phyloP scores from a whole-genome alignment of 805 yeast species.

The Metschnikowia gelsemii region DNA sequence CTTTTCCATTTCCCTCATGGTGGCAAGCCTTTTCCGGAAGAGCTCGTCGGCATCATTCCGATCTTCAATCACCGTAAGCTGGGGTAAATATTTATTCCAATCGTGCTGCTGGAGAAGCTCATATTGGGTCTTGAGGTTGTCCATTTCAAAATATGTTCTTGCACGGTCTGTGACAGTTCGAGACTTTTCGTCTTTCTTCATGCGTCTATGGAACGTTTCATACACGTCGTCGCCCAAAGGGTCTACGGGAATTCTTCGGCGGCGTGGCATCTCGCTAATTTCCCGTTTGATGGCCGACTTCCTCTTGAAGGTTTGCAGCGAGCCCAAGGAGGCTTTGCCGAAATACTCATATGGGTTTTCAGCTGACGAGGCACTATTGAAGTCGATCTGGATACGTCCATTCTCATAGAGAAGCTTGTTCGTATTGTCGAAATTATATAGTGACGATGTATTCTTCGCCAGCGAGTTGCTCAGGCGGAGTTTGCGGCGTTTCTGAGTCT shows the following conservation, averaged over 20 bases:
- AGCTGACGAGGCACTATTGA: conserved; percentile 9
- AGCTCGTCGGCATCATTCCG: conserved; percentile 50
- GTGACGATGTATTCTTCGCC: conserved; percentile 12
- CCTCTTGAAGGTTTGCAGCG: background rate
- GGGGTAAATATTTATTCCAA: conserved; percentile 48
- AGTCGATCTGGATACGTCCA: conserved; percentile 21
- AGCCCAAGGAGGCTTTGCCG: conserved; percentile 11
- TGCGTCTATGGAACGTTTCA: conserved; percentile 50
- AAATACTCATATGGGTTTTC: conserved; percentile 17
- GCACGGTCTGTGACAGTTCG: conserved; percentile 56
- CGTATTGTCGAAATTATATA: conserved; percentile 37
- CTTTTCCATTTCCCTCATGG: conserved; percentile 47
- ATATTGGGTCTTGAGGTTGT: conserved; percentile 47
- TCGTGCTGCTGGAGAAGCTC: conserved; percentile 40
- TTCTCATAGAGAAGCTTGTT: conserved; percentile 27
- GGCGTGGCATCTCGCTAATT: conserved; percentile 20
- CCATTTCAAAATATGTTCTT: conserved; percentile 55
- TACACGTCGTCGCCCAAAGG: conserved; percentile 49
- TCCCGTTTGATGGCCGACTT: background rate
- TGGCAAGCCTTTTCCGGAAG: conserved; percentile 48
- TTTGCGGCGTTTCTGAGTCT: conserved; percentile 19
- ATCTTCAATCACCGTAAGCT: conserved; percentile 52
- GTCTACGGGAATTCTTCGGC: conserved; percentile 23
- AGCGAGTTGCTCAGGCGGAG: conserved; percentile 31
- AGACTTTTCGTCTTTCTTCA: conserved; percentile 64